Evolutionary conservation across 192 early-diverging fungal species (phyloP), one percentile per base, ranked within the genome.

Genomic region (Kickxella alabastrina): DNA sequence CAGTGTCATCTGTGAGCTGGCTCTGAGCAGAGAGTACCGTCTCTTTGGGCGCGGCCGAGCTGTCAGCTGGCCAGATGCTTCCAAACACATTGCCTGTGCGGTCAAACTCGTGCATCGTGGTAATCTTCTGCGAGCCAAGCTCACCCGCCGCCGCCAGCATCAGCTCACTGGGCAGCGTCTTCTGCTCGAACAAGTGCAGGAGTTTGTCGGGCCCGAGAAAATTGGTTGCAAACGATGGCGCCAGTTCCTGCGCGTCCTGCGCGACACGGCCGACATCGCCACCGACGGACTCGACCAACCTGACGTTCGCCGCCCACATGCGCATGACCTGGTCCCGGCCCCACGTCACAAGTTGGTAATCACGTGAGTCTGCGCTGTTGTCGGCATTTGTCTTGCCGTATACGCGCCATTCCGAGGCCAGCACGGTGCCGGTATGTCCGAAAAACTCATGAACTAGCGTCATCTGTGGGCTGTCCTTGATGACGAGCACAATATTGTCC

Each of bases 261-360:
- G 18, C 31, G 36, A 22, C 10, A 18, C 10, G 41, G 10, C 39
- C 13, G 6, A 41, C 24, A 3, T 21, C 31, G 46, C 48, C 48
- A 24, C 62, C 69, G 0, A 60, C 45, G 1, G 57, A 23, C 25
- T 61, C 62, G 9, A 65, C 34, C 10, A 49, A 27, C 21, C 19
- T 15, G 15, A 47, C 36, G 39, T 51, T 46, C 9, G 56, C 32
- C 26, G 59, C 27, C 74, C 74, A 77, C 53, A 65, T 43, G 17
- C 74, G 66, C 58, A 77, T 32, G 19, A 69, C 54, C 52, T 54
- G 62, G 47, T 77, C 74, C 19, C 38, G 38, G n/a, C 54, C 58
- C 74, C 74, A 77, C 26, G 74, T 70, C 6, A 77, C 63, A 3
- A 77, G 57, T 58, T 77, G 64, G 55, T 52, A 51, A 29, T 55